A percentile compares a stretch with the other conserved stretches of the same genome.
phyloP scores from a whole-genome alignment of 2,329 filamentous ascomycete genomes.

The Magnaporthiopsis incrustans region DNA sequence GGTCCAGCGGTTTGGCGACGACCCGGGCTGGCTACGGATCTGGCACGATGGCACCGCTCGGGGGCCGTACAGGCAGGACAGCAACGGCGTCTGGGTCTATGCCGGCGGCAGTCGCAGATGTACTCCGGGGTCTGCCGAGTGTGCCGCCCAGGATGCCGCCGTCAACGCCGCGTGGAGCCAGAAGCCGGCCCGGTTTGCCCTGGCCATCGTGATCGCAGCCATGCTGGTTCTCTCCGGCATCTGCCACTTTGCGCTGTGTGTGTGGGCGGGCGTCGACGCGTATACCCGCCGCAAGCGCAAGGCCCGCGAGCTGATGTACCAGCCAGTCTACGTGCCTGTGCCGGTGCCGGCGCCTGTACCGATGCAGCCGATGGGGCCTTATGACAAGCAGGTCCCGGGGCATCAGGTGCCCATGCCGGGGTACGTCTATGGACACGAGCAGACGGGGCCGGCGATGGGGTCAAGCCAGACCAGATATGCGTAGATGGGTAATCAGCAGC shows the following conservation, averaged over 20 bases:
- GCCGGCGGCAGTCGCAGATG: constrained; percentile 7
- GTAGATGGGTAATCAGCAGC: too few relatives aligned
- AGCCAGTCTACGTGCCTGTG: not conserved
- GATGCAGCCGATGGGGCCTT: too few relatives aligned
- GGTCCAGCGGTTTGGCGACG: not conserved
- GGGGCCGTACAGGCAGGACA: not conserved
- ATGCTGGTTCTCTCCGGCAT: constrained; percentile 20
- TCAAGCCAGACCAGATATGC: too few relatives aligned
- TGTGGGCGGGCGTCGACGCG: constrained; percentile 15
- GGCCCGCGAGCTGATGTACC: not conserved
- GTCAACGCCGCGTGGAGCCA: constrained; percentile 10
- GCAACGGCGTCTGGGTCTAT: constrained; percentile 8
- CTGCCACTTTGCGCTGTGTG: constrained; percentile 21
- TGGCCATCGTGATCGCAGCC: not conserved
- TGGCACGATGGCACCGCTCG: not conserved
- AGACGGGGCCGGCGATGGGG: too few relatives aligned
- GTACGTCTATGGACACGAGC: too few relatives aligned
- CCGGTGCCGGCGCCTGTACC: too few relatives aligned
- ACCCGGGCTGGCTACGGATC: not conserved
- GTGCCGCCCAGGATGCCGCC: constrained; percentile 12
- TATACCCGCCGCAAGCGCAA: not conserved
- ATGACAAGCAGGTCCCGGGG: too few relatives aligned
- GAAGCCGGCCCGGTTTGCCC: not conserved
- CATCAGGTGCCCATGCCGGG: too few relatives aligned
- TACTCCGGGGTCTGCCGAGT: constrained; percentile 6